Evolutionary conservation across 73 alveolate species (phyloP).

Genomic region (Chromera velia): DNA sequence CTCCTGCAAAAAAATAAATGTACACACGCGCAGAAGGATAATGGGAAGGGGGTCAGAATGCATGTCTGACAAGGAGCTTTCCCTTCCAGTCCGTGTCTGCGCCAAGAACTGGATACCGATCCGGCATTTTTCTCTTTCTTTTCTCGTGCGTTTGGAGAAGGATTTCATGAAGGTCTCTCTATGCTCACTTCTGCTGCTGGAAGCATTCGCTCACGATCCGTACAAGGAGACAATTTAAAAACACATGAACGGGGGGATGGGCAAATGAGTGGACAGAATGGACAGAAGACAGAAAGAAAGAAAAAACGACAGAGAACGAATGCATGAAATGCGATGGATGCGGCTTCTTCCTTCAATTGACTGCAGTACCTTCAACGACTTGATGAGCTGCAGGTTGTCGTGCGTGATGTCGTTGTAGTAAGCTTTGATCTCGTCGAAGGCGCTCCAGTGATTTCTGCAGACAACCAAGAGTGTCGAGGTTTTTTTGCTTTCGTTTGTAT

Average conservation of each 20-base stretch:
- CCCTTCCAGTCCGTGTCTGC: no score
- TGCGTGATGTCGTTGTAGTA: constrained; percentile 81
- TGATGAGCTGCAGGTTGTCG: constrained; percentile 80
- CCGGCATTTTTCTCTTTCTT: no score
- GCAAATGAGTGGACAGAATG: not conserved
- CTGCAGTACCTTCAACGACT: constrained; percentile 53
- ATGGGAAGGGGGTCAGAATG: no score
- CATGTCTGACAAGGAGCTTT: no score
- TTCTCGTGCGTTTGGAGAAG: no score
- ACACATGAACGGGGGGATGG: not conserved
- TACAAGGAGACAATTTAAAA: not conserved
- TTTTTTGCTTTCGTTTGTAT: no score
- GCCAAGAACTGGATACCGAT: no score
- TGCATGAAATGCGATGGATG: not conserved
- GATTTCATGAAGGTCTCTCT: no score
- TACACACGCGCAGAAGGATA: not conserved
- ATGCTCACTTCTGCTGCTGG: not conserved
- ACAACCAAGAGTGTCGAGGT: no score
- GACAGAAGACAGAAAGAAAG: not conserved
- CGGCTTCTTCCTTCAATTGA: not conserved
- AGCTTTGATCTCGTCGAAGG: constrained; percentile 79
- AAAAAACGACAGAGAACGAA: no score
- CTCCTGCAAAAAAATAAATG: constrained; percentile 26
- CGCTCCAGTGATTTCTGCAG: constrained; percentile 69
- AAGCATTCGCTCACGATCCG: not conserved